These are phyloP conservation scores for Mrakiaceae sp. DNA, from an alignment of 1,284 basidiomycete genomes.

Conservation along the genomic window DNA sequence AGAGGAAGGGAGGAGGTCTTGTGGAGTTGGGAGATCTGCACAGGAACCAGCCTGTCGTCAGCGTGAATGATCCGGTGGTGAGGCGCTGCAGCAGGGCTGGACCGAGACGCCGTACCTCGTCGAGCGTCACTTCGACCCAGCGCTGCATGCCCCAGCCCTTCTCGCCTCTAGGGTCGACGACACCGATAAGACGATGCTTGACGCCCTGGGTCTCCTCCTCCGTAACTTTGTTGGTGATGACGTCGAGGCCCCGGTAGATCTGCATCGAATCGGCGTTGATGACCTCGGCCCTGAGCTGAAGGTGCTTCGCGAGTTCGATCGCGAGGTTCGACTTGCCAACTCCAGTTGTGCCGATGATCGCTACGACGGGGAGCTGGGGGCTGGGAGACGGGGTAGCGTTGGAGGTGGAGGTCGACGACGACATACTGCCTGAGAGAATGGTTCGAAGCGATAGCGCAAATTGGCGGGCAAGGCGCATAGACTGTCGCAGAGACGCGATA, in stretches of 20 bases:
- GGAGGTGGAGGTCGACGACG: not conserved
- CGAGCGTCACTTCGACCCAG: conserved; percentile 11
- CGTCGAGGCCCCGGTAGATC: conserved; percentile 83
- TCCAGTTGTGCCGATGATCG: conserved; percentile 88
- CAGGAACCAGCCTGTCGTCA: no score
- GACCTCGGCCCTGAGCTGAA: conserved; percentile 40
- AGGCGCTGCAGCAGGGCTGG: not conserved
- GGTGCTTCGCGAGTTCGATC: conserved; percentile 63
- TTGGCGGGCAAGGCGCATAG: no score
- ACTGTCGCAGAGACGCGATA: no score
- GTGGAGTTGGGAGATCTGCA: conserved; percentile 60
- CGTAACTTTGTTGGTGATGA: conserved; percentile 92
- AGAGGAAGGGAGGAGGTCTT: conserved; percentile 59
- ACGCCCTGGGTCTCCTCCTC: conserved; percentile 63
- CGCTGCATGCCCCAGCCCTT: conserved; percentile 62
- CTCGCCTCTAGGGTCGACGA: conserved; percentile 75
- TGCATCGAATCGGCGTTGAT: conserved; percentile 99
- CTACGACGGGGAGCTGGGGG: conserved; percentile 47
- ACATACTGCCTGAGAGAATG: no score
- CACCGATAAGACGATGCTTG: conserved; percentile 78
- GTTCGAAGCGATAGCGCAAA: no score
- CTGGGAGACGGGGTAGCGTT: not conserved
- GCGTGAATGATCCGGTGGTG: not conserved
- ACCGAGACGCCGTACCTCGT: conserved; percentile 4
- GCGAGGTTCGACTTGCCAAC: conserved; percentile 93